Base-by-base conservation (phyloP, 2,329 filamentous ascomycete species). In the Paramyrothecium sp. region DNA sequence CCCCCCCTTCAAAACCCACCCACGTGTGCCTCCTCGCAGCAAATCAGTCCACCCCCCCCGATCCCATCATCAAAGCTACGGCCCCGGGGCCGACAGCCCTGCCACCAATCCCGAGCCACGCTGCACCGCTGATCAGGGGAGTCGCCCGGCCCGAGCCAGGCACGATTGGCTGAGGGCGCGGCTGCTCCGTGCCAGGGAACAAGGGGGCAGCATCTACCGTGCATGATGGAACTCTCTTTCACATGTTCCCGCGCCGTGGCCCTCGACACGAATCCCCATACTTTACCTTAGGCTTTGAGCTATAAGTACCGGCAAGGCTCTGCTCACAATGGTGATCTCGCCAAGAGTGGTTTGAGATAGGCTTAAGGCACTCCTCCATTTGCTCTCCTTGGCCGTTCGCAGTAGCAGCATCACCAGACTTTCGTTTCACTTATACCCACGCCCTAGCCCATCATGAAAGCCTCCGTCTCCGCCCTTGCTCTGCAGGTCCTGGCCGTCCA, bases 401-500 rank as follows among this genome's bases (percentile, higher is more conserved):
- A 30, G n/a, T n/a, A n/a, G 26, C 26, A 30, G 26, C 5, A 30
- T 10, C 26, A 30, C 26, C 26, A 4, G 26, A 30, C 26, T 30
- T 30, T 30, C 26, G 26, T 30, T 10, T 30, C 26, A 30, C 26
- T 30, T 30, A 30, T 30, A 30, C 26, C 4, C 5, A 4, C 13
- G n/a, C 5, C 13, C 4, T 44, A 4, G n/a, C 13, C 23, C 49
- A 33, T 17, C 34, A 71, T 71, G 69, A 71, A 65, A 60, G 58
- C 63, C 20, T 16, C 51, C 20, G 56, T 63, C 51, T 47, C 61
- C 51, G 59, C 61, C 17, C 26, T 68, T 26, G 61, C 61, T 30
- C 49, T 68, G 38, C 62, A 63, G 3, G 62, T 58, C 23, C 63
- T 72, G 47, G 67, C 64, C 8, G 69, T 61, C 1, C 69, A 73